Evolutionary conservation across 2,329 filamentous ascomycete species (phyloP), one percentile per base, ranked within the genome.

Genomic region (Hypomyces perniciosus): DNA sequence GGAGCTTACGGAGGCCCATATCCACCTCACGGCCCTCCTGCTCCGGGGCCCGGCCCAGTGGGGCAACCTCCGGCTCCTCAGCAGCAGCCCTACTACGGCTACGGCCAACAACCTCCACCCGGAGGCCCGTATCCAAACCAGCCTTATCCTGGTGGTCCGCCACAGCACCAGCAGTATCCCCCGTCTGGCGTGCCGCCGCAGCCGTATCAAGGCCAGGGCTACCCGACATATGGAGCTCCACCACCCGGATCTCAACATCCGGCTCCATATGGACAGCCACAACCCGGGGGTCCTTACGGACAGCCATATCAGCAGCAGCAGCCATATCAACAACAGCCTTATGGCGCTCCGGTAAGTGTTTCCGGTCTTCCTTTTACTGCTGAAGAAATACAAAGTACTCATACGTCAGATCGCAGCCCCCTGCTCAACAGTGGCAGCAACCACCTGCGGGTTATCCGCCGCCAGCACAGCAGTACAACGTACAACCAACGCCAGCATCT

Each of bases 401-500:
- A 20, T 20, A 20, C 20, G 20, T 20, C 20, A 20, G 20, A 20
- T 20, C 20, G 20, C 20, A 50, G 33, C 44, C 34, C 8, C 45
- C 47, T 13, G 30, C 44, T 13, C 61, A 60, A 12, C 55, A 61
- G 13, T 61, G 55, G 60, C 56, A 60, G 9, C 60, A 59, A 12
- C 55, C 54, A n/a, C 57, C 52, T 0, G 44, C 55, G 10, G 54
- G 56, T 5, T 53, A 53, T 13, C 31, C 5, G 12, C 9, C 13
- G 7, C 38, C 31, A 5, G 37, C 20, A 26, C 38, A 44, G n/a
- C 44, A 48, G 8, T 48, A 46, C 35, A 45, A 49, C 0, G 52
- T 56, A 1, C 54, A 54, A 2, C 57, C 63, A 2, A 61, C 62
- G 0, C 62, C 62, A 1, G 62, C 65, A 2, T 66, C 64, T 0